A percentile compares a stretch with the other conserved stretches of the same genome.
Evolutionary conservation across 2,329 filamentous ascomycete species (phyloP).

Genomic region (Aspergillus phoenicis): DNA sequence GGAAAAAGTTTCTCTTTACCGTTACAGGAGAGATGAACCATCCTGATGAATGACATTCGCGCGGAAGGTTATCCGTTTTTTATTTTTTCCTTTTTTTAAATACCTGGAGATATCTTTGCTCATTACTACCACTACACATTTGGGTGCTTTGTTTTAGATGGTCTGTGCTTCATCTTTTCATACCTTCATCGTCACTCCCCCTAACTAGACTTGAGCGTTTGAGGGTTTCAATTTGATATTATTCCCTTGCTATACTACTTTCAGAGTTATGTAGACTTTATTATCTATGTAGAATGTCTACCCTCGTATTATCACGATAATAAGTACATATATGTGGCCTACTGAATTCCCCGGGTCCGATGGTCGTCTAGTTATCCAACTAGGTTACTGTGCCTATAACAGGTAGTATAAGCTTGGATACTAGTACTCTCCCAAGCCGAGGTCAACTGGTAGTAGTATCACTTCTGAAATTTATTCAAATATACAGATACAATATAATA

Average conservation of each 20-base stretch:
- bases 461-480: too few relatives aligned
- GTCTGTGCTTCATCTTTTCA: conserved; percentile 21
- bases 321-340: too few relatives aligned
- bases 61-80: conserved; percentile 13
- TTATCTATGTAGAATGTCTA: background rate
- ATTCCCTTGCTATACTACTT: conserved; percentile 1
- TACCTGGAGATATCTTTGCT: conserved; percentile 27
- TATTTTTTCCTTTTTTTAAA: conserved; percentile 6
- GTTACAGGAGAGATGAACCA: conserved; percentile 26
- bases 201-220: conserved; percentile 25
- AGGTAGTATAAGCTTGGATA: too few relatives aligned
- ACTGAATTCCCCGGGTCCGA: too few relatives aligned
- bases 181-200: conserved; percentile 18
- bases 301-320: too few relatives aligned
- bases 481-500: too few relatives aligned
- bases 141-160: conserved; percentile 27
- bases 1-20: conserved; percentile 16
- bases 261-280: too few relatives aligned
- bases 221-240: conserved; percentile 25
- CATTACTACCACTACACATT: conserved; percentile 12
- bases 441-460: too few relatives aligned
- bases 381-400: too few relatives aligned
- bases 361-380: too few relatives aligned
- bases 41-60: conserved; percentile 22
- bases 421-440: too few relatives aligned